These are phyloP conservation scores for Aspergillus quadrilineatus DNA, from an alignment of 2,329 filamentous ascomycete species.

Conservation along the genomic window DNA sequence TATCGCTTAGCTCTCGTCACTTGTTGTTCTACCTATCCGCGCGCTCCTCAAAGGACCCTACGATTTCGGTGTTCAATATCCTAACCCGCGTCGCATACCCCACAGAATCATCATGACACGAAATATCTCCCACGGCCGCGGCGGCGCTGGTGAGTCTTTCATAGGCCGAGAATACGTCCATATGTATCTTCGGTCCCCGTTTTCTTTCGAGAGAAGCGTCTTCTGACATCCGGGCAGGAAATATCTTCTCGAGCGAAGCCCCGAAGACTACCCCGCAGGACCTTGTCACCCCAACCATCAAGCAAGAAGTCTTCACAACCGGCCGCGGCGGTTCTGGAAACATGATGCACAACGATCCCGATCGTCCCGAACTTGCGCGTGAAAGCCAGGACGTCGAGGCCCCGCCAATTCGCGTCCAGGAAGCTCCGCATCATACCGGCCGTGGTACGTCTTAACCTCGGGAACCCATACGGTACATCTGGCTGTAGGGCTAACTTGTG, in stretches of 20 bases:
- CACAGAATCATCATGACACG: conserved; percentile 20
- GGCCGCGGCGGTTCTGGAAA: conserved; percentile 86
- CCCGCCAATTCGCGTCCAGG: conserved; percentile 37
- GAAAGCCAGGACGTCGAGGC: conserved; percentile 78
- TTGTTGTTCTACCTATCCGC: neutral
- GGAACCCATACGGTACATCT: no score
- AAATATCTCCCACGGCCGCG: conserved; percentile 67
- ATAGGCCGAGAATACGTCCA: neutral
- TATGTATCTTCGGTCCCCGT: neutral
- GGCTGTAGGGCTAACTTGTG: neutral
- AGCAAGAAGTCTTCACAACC: conserved; percentile 80
- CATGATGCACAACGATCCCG: conserved; percentile 75
- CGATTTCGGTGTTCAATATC: no score
- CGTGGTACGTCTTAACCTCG: conserved; percentile 35
- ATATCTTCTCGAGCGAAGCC: conserved; percentile 59
- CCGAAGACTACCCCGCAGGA: conserved; percentile 59
- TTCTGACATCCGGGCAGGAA: conserved; percentile 45
- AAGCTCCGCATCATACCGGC: conserved; percentile 43
- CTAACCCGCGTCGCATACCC: neutral
- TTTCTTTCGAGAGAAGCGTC: neutral
- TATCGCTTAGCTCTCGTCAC: neutral
- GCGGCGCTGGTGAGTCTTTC: conserved; percentile 62
- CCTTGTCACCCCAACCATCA: conserved; percentile 79
- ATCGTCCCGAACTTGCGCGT: conserved; percentile 66
- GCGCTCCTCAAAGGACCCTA: no score